Evolutionary conservation across 2,329 filamentous ascomycete species (phyloP), one percentile per base, ranked within the genome.

Genomic region (Colletotrichum sp.): DNA sequence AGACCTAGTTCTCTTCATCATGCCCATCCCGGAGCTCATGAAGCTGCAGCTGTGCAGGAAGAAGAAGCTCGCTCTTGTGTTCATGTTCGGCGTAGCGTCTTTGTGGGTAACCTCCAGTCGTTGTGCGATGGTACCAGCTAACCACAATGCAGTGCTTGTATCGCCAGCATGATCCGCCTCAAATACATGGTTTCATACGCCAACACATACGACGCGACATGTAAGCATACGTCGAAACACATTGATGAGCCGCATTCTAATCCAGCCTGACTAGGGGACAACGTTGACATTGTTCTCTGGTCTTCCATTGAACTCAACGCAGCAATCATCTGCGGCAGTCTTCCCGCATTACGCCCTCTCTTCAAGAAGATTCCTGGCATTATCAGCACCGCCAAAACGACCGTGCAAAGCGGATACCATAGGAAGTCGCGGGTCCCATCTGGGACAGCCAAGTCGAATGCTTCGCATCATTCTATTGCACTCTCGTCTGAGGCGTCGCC

Each of bases 251-350:
- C 22, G 10, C 26, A 52, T 13, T 18, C 32, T 68, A 60, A 59
- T 24, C 16, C 16, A 59, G 1, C 4, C 3, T 0, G 2, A 10
- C 0, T 32, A 69, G 81, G 79, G 77, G 76, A 80, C 52, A 80
- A 81, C 44, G 80, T 81, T 32, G 80, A 83, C 34, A 74, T 83
- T 2, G 76, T 82, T 7, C 78, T 81, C 26, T 84, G 83, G 83
- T 82, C 81, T 9, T 74, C 79, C 16, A 80, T 83, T 30, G 83
- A 84, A 72, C 76, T 79, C 13, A 80, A 80, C 62, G 76, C 81
- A 3, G 86, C 85, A 4, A 86, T 88, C 26, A 82, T 83, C n/a
- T 87, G 83, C 7, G 86, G 85, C 62, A 88, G 86, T 63, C 84
- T 87, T 2, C 82, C 83, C 5, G 83, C 85, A 9, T 84, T 82